Evolutionary conservation across 1,284 basidiomycete genomes (phyloP).

Genomic region (Puccinia horiana): DNA sequence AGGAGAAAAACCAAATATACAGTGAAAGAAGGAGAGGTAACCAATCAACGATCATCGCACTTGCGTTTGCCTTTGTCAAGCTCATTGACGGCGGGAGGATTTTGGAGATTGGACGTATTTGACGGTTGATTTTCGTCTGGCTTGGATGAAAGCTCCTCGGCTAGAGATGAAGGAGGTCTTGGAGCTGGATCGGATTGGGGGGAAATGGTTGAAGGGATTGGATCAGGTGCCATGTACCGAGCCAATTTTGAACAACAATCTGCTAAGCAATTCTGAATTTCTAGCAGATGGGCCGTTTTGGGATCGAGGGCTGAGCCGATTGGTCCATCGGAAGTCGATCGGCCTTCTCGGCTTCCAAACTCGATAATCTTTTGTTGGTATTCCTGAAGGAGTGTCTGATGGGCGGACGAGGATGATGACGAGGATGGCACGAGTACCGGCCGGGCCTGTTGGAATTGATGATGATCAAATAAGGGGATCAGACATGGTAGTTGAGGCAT

Average conservation of each 20-base stretch:
- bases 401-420: neutral
- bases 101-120: no score
- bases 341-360: neutral
- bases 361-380: neutral
- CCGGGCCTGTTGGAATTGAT: neutral
- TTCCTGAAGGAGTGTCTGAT: neutral
- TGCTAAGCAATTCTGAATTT: neutral
- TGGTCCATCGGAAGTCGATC: no score
- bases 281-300: neutral
- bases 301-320: neutral
- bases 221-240: neutral
- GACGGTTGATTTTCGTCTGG: no score
- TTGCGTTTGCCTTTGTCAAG: no score
- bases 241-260: conserved; percentile 12
- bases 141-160: no score
- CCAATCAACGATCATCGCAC: neutral
- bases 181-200: neutral
- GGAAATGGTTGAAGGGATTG: neutral
- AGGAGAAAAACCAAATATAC: neutral
- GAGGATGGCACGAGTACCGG: neutral
- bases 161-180: no score
- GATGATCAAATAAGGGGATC: conserved; percentile 21
- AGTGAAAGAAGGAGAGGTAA: neutral
- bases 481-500: conserved; percentile 5
- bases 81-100: no score